A percentile compares a stretch with the other conserved stretches of the same genome.
phyloP scores from a whole-genome alignment of 2,329 filamentous ascomycete species.

The Chalaropsis ovoidea region DNA sequence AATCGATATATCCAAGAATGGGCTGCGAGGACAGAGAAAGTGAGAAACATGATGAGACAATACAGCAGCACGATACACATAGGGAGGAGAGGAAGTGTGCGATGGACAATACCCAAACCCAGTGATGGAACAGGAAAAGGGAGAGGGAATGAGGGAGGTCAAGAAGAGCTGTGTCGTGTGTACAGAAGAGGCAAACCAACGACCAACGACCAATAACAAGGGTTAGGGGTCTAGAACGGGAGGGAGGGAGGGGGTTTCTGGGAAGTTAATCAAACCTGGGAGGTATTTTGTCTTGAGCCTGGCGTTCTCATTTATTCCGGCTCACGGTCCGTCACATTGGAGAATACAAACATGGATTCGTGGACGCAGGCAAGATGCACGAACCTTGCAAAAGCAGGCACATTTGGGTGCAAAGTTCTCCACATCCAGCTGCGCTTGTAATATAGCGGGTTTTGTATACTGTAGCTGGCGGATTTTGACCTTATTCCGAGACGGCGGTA shows the following conservation, averaged over 20 bases:
- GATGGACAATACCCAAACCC: too few species aligned
- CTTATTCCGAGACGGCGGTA: neutral
- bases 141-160: too few species aligned
- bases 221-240: neutral
- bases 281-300: neutral
- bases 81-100: too few species aligned
- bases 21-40: too few species aligned
- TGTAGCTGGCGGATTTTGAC: too few species aligned
- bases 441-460: neutral
- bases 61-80: too few species aligned
- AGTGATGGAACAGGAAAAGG: too few species aligned
- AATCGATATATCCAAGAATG: too few species aligned
- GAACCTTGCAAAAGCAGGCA: neutral
- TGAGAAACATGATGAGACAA: too few species aligned
- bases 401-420: neutral
- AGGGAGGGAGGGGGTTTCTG: neutral
- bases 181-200: too few species aligned
- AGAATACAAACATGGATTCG: neutral
- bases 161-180: too few species aligned
- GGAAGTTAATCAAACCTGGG: neutral
- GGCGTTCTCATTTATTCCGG: neutral
- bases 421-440: neutral
- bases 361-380: neutral
- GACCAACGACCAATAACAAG: too few species aligned
- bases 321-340: neutral